phyloP scores from a whole-genome alignment of 352 stramenopile species.

The Phytophthora agathidicida region DNA sequence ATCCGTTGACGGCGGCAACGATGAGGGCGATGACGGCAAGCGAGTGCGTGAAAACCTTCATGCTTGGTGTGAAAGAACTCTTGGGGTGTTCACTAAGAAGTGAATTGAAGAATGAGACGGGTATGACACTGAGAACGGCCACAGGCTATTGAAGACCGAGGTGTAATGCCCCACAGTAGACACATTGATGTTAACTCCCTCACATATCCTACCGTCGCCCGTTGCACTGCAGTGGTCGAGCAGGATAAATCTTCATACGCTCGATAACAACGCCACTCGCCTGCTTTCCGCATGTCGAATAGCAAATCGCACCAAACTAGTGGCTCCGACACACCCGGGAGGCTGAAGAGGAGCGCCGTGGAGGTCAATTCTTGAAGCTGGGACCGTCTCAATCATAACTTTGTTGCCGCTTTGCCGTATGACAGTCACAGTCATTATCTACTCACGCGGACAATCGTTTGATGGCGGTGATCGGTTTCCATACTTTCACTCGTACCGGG shows the following conservation, averaged over 20 bases:
- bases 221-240: slow-evolving; percentile 7
- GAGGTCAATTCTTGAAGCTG: slow-evolving; percentile 4
- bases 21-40: slow-evolving; percentile 8
- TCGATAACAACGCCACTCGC: slow-evolving; percentile 14
- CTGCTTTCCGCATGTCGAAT: slow-evolving; percentile 17
- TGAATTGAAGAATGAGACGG: slow-evolving; percentile 19
- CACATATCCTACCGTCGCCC: too few species aligned
- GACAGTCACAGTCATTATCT: background rate
- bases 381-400: slow-evolving; percentile 7
- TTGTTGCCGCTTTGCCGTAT: background rate
- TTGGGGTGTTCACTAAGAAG: slow-evolving; percentile 2
- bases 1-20: slow-evolving; percentile 2
- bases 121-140: slow-evolving; percentile 6
- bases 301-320: slow-evolving; percentile 23
- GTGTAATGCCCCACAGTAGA: background rate
- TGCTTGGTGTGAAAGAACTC: background rate
- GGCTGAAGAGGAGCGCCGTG: slow-evolving; percentile 2
- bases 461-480: too few species aligned
- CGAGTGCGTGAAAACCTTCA: slow-evolving; percentile 11
- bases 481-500: too few species aligned
- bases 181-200: background rate
- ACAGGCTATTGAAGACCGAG: background rate
- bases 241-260: background rate
- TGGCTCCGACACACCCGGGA: background rate
- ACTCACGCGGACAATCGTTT: background rate